These are phyloP conservation scores for Schoenoplectus tabernaemontani DNA, from an alignment of 202 grass and related monocot genomes.

Conservation along the genomic window DNA sequence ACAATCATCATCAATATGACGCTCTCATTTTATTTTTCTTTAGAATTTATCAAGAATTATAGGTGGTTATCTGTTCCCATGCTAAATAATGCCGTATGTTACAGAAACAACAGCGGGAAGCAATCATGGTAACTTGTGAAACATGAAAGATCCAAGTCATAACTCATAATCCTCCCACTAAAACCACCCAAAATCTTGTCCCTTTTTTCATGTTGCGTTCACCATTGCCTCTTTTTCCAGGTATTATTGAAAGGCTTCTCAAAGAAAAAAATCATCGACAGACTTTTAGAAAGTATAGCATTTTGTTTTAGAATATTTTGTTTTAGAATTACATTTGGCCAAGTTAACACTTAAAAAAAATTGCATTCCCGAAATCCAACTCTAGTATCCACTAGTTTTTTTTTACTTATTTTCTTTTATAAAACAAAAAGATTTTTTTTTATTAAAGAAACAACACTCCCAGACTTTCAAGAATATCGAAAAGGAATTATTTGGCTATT, in stretches of 20 bases:
- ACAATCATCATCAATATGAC: no score
- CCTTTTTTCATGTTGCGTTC: background rate
- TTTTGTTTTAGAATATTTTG: background rate
- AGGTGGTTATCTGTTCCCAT: background rate
- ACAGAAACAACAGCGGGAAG: background rate
- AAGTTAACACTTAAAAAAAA: background rate
- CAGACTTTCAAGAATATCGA: background rate
- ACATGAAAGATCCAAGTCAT: background rate
- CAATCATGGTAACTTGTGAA: background rate
- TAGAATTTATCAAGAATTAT: background rate
- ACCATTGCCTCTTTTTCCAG: background rate
- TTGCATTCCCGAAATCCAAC: background rate
- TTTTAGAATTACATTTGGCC: background rate
- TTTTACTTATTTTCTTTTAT: background rate
- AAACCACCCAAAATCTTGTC: constrained; percentile 1
- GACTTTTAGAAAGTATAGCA: background rate
- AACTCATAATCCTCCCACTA: background rate
- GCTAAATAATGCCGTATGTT: background rate
- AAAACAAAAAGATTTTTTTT: background rate
- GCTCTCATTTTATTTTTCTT: background rate
- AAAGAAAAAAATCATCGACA: background rate
- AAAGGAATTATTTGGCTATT: no score
- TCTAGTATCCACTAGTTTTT: background rate
- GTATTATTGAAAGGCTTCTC: background rate
- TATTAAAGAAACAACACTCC: background rate